These are phyloP conservation scores for Torulaspora pretoriensis DNA, from an alignment of 1,139 yeast species.

Conservation along the genomic window DNA sequence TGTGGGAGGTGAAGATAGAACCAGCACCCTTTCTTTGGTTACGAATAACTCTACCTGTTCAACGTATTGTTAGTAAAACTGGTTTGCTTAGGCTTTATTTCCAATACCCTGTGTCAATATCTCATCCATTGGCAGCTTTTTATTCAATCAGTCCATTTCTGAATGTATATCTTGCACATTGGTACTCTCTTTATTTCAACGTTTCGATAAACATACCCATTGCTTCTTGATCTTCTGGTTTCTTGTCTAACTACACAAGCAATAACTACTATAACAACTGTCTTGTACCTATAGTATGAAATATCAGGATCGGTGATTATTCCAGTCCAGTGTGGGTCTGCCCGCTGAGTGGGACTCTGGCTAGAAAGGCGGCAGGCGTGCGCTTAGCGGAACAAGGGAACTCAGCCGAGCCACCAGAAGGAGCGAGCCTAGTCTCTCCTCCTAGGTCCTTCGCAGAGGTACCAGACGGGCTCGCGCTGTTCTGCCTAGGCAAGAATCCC, in stretches of 20 bases:
- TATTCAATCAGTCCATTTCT: neutral
- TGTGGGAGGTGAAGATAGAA: conserved; percentile 99
- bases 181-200: neutral
- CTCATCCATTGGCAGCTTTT: neutral
- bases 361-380: neutral
- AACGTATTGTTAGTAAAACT: conserved; percentile 20
- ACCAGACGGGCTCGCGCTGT: neutral
- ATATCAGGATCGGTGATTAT: conserved; percentile 4
- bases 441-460: neutral
- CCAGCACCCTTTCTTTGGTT: conserved; percentile 99
- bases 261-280: neutral
- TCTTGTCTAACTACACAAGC: conserved; percentile 14
- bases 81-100: neutral
- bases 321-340: neutral
- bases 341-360: neutral
- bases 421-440: neutral
- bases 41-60: conserved; percentile 98
- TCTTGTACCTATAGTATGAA: conserved; percentile 7
- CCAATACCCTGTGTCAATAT: neutral
- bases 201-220: conserved; percentile 27
- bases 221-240: conserved; percentile 34
- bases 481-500: neutral
- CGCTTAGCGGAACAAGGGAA: neutral
- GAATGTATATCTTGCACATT: neutral
- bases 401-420: neutral